Evolutionary conservation across 441 rosid species (phyloP), one percentile per base, ranked within the genome.

Genomic region (Pelargonium myrrhifolium): DNA sequence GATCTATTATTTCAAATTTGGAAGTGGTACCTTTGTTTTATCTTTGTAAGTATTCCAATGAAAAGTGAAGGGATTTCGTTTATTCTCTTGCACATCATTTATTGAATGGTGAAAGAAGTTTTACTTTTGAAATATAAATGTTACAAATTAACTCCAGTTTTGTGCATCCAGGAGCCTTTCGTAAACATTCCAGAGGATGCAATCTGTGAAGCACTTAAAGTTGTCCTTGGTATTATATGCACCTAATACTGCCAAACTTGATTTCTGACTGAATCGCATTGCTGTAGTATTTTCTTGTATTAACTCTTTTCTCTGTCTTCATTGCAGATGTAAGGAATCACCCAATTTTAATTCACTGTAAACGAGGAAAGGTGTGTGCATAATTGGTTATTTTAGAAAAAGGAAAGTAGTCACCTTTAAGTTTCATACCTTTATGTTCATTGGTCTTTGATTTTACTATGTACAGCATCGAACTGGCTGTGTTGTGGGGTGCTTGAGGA

Each of bases 101-200:
- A 7, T 49, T 49, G 56, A 49, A 3, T 49, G 20, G n/a, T 47
- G 3, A 47, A 11, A 12, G 15, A 12, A 11, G 12, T 47, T 47
- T 47, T 1, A 49, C 0, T n/a, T 49, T 49, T 49, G 18, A 49
- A 49, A 5, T 49, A n/a, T 49, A 49, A 49, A n/a, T 12, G 17
- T 15, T 7, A 49, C 15, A 14, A 49, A 20, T 49, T 49, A 49
- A 49, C 56, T 14, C 56, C n/a, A 49, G 20, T n/a, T 3, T 49
- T 49, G 3, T 49, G 18, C 18, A n/a, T 49, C 56, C 85, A 89
- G 96, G 96, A 91, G 67, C 92, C 97, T 51, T 89, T 86, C 70
- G 96, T 84, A 26, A 84, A 85, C 71, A 84, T 89, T 20, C 93
- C 97, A 0, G 89, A 87, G 74, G 86, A 87, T 39, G 83, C 90